Evolutionary conservation across 768 basidiomycete species (phyloP), one percentile per base, ranked within the genome.

Genomic region (Psilocybe cyanescens): DNA sequence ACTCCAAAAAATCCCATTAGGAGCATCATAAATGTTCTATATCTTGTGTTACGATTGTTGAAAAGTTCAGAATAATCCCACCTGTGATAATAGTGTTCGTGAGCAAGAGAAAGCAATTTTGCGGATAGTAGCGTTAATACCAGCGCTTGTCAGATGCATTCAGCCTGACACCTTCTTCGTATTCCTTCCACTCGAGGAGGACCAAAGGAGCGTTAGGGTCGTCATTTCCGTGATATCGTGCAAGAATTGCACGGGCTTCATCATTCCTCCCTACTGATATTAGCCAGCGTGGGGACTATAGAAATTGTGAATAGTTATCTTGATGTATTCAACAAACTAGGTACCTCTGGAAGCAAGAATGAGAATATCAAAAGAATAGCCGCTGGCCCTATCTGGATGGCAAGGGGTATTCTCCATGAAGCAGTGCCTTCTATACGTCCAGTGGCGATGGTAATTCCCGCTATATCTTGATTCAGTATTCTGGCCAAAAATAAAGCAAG

Each of bases 61-160:
- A 84, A 77, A 33, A 84, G 76, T 44, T 76, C 82, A 3, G 76
- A 77, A 68, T 83, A 86, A 69, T 86, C 78, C 78, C 80, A 81
- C 79, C 79, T 80, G 49, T 9, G 44, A 49, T 17, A 17, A n/a
- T 6, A 46, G 11, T 14, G 6, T 29, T 9, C 31, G 39, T 16
- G 28, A 55, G 17, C 50, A 46, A 60, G 12, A 17, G 29, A 48
- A 16, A 30, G n/a, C 24, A 29, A 19, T 14, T 11, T 19, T 17
- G 9, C 28, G 45, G 30, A 14, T 45, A 37, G 14, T 28, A 44
- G 28, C 41, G 39, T 37, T 55, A 81, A 67, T 69, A 82, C 85
- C 84, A 86, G 52, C 81, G 75, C 68, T 86, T 86, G 68, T 85
- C 84, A 12, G 83, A 81, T 12, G 81, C 86, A 64, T 83, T 78